Evolutionary conservation across 2,329 filamentous ascomycete genomes (phyloP), one percentile per base, ranked within the genome.

Genomic region (Colletotrichum higginsianum): DNA sequence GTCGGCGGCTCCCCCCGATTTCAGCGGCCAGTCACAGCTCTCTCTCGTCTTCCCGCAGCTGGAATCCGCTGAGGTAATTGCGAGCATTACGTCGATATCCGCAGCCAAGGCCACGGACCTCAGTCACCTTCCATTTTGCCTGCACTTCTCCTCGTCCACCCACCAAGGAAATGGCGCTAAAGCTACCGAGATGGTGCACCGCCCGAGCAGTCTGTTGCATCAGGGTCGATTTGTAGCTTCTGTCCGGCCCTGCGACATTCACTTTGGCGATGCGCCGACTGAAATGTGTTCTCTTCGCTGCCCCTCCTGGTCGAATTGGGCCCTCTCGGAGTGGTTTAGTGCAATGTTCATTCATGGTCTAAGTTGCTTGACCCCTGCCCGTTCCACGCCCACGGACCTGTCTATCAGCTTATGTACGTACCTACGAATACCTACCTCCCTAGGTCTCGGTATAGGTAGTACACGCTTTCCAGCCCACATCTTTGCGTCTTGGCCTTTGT

Each of bases 81-180:
- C 61, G 40, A 64, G 61, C 47, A 71, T 71, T 71, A 71, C 68
- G 68, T 71, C 68, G 68, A 68, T 68, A 67, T 70, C 68, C 68
- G 68, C 65, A 67, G 63, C 67, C 67, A 57, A 71, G 63, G 52
- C 57, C 44, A 67, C 50, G 50, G 50, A 35, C 63, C n/a, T n/a
- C 42, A 47, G 15, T 60, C 44, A n/a, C 42, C 26, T 47, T 56
- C 16, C 23, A 35, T 46, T n/a, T 30, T 18, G 12, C 8, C 21
- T 47, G 18, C n/a, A 11, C 58, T 15, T n/a, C 42, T 26, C 15
- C 30, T 42, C 47, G n/a, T 62, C 30, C 47, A 18, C 47, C 26
- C 35, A 23, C 47, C 26, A 13, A 12, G 44, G 30, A 61, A 50
- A 61, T 47, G 44, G 46, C 18, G n/a, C 30, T 16, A 30, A 40